Evolutionary conservation across 2,329 filamentous ascomycete species (phyloP).

Genomic region (Leptographium wingfieldii): DNA sequence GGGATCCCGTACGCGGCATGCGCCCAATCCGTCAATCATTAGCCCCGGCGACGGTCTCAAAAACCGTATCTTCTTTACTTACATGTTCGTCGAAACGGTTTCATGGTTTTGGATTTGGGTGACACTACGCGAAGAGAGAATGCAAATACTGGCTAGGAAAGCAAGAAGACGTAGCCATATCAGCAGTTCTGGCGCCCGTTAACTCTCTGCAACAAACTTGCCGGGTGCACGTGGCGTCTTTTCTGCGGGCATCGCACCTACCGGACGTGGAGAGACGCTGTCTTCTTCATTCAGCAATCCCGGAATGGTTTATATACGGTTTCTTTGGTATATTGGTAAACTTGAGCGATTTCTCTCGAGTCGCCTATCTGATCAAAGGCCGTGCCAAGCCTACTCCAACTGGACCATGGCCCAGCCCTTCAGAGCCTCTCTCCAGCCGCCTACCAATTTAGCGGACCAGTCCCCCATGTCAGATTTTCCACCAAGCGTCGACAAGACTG

Average conservation of each 20-base stretch:
- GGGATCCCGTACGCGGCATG: conserved; percentile 18
- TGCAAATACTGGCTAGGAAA: conserved; percentile 27
- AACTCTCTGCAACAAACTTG: not conserved
- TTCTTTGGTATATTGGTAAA: not conserved
- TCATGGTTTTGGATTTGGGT: conserved; percentile 81
- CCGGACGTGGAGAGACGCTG: not conserved
- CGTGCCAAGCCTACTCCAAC: conserved; percentile 16
- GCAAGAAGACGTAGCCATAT: conserved; percentile 16
- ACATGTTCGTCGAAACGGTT: conserved; percentile 71
- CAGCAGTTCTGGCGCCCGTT: not conserved
- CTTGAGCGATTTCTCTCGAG: not conserved
- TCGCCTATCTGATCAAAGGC: not conserved
- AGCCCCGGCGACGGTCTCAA: conserved; percentile 58
- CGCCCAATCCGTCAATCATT: conserved; percentile 25
- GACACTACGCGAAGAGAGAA: conserved; percentile 54
- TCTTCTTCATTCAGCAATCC: not conserved
- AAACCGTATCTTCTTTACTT: conserved; percentile 75
- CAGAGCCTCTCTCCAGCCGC: conserved; percentile 26
- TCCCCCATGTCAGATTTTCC: conserved; percentile 18
- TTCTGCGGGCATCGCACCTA: not conserved
- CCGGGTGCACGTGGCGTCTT: not conserved
- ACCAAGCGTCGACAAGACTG: conserved; percentile 18
- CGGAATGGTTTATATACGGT: not conserved
- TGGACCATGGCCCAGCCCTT: conserved; percentile 24
- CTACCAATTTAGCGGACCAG: conserved; percentile 23